Conservation (phyloP, 2,329 filamentous ascomycete genomes). For the Pseudocercospora musae region DNA sequence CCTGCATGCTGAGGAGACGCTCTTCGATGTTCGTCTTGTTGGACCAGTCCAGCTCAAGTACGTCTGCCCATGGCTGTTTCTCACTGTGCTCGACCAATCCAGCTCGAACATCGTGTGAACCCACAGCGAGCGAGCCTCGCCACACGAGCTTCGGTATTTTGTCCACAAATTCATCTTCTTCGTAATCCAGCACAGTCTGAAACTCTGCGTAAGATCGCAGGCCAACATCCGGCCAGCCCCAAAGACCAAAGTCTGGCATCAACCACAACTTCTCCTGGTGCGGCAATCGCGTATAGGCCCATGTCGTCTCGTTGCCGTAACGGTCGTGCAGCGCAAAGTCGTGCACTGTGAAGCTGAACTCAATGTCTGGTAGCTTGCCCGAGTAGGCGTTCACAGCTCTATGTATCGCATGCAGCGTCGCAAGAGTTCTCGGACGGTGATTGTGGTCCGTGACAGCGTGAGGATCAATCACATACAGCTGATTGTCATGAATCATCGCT, state of each 20-base stretch:
- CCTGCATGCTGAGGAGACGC: constrained; percentile 24
- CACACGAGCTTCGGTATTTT: constrained; percentile 31
- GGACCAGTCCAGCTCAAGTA: constrained; percentile 30
- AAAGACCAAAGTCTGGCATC: constrained; percentile 53
- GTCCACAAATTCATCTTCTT: constrained; percentile 22
- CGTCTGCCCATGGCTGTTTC: constrained; percentile 38
- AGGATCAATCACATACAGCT: constrained; percentile 29
- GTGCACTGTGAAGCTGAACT: constrained; percentile 46
- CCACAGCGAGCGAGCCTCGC: constrained; percentile 30
- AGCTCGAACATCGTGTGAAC: constrained; percentile 30
- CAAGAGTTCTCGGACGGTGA: constrained; percentile 28
- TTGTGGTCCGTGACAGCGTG: constrained; percentile 26
- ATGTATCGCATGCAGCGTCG: constrained; percentile 46
- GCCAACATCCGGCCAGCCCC: constrained; percentile 49
- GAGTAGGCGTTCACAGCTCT: constrained; percentile 43
- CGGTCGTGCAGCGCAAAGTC: constrained; percentile 35
- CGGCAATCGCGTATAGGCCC: constrained; percentile 26
- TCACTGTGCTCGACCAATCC: constrained; percentile 31
- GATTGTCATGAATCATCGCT: constrained; percentile 31
- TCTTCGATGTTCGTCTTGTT: constrained; percentile 24
- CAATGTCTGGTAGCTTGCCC: constrained; percentile 44
- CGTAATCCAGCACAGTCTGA: constrained; percentile 21
- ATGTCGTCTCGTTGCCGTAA: constrained; percentile 25
- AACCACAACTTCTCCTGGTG: constrained; percentile 45
- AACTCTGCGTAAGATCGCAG: constrained; percentile 20